These are phyloP conservation scores for Wilhelminamyces savonicus DNA, from an alignment of 805 yeast species.

Conservation along the genomic window DNA sequence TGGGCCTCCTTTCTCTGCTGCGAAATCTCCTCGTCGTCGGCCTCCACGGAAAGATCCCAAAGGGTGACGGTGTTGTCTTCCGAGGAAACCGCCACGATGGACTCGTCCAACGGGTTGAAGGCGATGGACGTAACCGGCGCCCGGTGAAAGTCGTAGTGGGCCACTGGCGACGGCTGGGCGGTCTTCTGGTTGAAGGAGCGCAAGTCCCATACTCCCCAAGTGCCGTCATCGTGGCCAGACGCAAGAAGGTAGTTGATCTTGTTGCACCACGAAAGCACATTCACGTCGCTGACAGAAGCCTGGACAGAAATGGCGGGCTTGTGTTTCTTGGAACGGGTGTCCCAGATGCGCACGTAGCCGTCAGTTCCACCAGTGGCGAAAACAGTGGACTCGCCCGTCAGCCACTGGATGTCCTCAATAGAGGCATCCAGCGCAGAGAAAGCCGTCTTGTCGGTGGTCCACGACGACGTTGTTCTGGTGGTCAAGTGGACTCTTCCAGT, in stretches of 20 bases:
- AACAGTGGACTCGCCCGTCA: constrained; percentile 84
- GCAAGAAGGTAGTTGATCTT: constrained; percentile 84
- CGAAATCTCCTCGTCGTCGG: constrained; percentile 94
- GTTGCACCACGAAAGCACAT: constrained; percentile 93
- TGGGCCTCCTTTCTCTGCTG: constrained; percentile 72
- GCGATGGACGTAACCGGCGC: constrained; percentile 88
- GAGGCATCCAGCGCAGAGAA: constrained; percentile 64
- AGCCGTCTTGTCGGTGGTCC: constrained; percentile 84
- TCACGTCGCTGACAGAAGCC: constrained; percentile 81
- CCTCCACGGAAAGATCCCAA: constrained; percentile 98
- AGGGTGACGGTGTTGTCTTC: constrained; percentile 95
- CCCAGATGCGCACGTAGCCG: constrained; percentile 93
- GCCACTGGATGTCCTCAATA: constrained; percentile 98
- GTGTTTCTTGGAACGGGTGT: constrained; percentile 87
- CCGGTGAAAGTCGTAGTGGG: constrained; percentile 91
- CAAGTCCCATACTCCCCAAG: constrained; percentile 98
- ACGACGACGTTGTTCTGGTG: constrained; percentile 64
- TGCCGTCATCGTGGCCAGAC: constrained; percentile 95
- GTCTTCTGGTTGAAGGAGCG: constrained; percentile 64
- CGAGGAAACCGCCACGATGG: constrained; percentile 90
- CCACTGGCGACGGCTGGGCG: constrained; percentile 68
- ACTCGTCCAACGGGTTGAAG: constrained; percentile 93
- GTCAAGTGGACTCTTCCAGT: constrained; percentile 80
- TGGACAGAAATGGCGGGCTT: constrained; percentile 80
- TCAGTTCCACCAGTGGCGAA: constrained; percentile 94